Evolutionary conservation across 441 rosid species (phyloP).

Genomic region (Brassica balearica): DNA sequence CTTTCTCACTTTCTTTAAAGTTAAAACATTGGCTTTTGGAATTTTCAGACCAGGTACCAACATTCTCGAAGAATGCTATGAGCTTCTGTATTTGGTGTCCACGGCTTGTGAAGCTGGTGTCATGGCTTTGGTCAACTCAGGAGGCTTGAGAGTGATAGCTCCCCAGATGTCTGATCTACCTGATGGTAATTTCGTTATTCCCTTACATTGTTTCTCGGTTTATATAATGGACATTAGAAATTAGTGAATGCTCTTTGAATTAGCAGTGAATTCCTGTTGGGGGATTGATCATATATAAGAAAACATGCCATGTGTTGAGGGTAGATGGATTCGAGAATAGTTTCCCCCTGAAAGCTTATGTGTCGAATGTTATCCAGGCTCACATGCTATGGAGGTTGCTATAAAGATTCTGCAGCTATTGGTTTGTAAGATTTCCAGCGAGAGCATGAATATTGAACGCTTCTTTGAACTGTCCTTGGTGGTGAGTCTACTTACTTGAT

Average conservation of each 20-base stretch:
- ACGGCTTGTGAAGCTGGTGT: constrained; percentile 66
- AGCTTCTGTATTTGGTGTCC: constrained; percentile 71
- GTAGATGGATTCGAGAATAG: neutral
- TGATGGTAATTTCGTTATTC: constrained; percentile 59
- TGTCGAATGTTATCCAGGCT: constrained; percentile 53
- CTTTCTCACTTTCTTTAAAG: neutral
- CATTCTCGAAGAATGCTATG: constrained; percentile 78
- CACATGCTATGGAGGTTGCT: constrained; percentile 78
- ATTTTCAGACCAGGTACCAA: constrained; percentile 52
- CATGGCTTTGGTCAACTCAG: constrained; percentile 55
- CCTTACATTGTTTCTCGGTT: neutral
- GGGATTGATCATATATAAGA: neutral
- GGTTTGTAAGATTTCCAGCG: constrained; percentile 58
- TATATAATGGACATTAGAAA: neutral
- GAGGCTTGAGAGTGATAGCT: constrained; percentile 81
- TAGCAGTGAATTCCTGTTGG: neutral
- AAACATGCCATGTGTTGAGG: neutral
- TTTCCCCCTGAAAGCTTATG: constrained; percentile 9
- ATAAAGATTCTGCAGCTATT: constrained; percentile 67
- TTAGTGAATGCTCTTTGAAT: neutral
- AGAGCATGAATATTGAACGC: constrained; percentile 46
- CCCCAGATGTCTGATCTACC: constrained; percentile 62
- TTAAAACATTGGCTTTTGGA: constrained; percentile 35
- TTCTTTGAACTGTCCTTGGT: constrained; percentile 61
- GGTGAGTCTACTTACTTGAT: constrained; percentile 53